These are phyloP conservation scores for Davidsoniella australis DNA, from an alignment of 2,329 filamentous ascomycete genomes.

Conservation along the genomic window DNA sequence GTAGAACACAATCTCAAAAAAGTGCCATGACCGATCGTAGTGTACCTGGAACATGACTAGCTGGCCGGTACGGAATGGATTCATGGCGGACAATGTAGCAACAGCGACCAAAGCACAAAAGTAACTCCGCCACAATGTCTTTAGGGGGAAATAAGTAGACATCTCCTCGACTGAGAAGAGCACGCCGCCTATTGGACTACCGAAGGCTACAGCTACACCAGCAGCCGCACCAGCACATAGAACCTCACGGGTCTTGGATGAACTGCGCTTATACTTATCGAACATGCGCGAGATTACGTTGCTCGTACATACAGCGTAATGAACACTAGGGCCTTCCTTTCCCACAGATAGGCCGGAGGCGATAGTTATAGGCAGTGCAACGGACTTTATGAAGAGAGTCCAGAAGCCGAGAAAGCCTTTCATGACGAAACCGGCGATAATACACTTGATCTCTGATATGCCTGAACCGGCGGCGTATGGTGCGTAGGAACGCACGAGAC, in stretches of 20 bases:
- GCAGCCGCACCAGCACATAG: conserved; percentile 87
- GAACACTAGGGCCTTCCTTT: conserved; percentile 96
- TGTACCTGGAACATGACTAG: conserved; percentile 98
- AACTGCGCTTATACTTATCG: conserved; percentile 78
- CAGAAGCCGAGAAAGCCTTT: conserved; percentile 88
- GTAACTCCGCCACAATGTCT: conserved; percentile 95
- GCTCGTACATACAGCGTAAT: conserved; percentile 93
- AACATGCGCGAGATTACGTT: conserved; percentile 93
- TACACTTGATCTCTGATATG: conserved; percentile 98
- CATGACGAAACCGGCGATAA: conserved; percentile 98
- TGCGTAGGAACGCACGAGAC: conserved; percentile 76
- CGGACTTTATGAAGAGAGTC: conserved; percentile 86
- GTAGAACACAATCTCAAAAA: conserved; percentile 90
- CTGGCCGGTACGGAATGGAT: conserved; percentile 90
- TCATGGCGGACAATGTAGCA: conserved; percentile 84
- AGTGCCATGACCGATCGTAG: conserved; percentile 94
- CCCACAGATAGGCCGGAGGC: conserved; percentile 87
- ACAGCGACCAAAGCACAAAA: conserved; percentile 95
- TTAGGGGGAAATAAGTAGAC: conserved; percentile 88
- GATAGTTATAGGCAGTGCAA: conserved; percentile 80
- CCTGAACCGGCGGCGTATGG: conserved; percentile 93
- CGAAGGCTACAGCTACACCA: conserved; percentile 90
- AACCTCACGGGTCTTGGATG: conserved; percentile 87
- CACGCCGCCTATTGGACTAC: conserved; percentile 91
- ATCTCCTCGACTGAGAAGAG: conserved; percentile 96